Base-by-base conservation (phyloP, 106 monocot genomes). In the Amphibolis antarctica region DNA sequence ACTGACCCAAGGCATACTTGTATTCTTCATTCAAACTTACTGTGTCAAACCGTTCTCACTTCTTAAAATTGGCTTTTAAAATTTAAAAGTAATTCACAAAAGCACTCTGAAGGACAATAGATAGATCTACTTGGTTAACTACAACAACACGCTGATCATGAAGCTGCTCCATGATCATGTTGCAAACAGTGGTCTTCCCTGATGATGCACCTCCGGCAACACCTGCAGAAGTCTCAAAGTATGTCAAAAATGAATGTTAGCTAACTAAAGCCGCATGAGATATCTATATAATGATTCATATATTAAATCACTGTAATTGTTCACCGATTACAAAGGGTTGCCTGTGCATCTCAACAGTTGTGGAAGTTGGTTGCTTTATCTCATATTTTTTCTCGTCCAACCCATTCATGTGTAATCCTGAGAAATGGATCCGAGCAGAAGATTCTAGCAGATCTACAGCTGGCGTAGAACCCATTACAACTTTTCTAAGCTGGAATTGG, bases 91-190 rank as follows among this genome's bases (percentile, higher is more conserved):
- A n/a, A n/a, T n/a, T n/a, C n/a, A n/a, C n/a, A n/a, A n/a, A n/a
- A n/a, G n/a, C n/a, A n/a, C n/a, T n/a, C n/a, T n/a, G n/a, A n/a
- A n/a, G n/a, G n/a, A n/a, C n/a, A n/a, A n/a, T n/a, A 48, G 26
- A 48, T 1, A 49, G 19, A 59, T 4, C 0, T 66, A 73, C 73
- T 42, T 73, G 73, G 11, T 59, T 73, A 15, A 73, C 65, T 12
- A 73, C 42, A 44, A 73, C 59, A 59, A 73, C 73, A 73, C 73
- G 73, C 47, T 73, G 73, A 64, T 73, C 73, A 66, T 22, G 66
- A 28, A 73, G 65, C 66, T 73, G 73, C 49, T 73, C 65, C 22
- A 73, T 73, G 45, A 73, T 73, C 73, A 73, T 73, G 29, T 73
- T 66, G 56, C 73, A 73, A 17, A 73, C 73, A 66, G 66, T 59